Percentiles rank a stretch among this genome's conserved stretches.
Conservation (phyloP, 2,329 filamentous ascomycete species). For the Iodosphaeria phyllophila region DNA sequence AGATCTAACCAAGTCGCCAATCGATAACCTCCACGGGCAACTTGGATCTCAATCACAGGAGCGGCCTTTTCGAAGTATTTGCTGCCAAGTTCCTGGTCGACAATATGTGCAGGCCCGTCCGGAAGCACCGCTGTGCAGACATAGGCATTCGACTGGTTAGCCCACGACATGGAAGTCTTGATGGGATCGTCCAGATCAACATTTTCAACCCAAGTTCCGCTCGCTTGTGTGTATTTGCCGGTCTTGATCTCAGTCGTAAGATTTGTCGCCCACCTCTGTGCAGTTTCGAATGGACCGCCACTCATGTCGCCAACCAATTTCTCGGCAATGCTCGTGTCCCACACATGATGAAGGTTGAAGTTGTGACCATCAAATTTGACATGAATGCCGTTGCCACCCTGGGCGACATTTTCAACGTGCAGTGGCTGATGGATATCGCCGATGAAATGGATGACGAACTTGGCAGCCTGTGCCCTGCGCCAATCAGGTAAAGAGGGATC, state of each 20-base stretch:
- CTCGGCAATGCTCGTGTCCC: slow-evolving; percentile 54
- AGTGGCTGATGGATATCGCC: slow-evolving; percentile 54
- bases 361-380: slow-evolving; percentile 38
- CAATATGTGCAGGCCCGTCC: slow-evolving; percentile 36
- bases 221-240: slow-evolving; percentile 33
- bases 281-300: slow-evolving; percentile 28
- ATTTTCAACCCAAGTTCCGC: slow-evolving; percentile 35
- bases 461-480: slow-evolving; percentile 38
- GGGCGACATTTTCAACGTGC: slow-evolving; percentile 42
- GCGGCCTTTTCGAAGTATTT: slow-evolving; percentile 45
- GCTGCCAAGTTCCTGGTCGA: slow-evolving; percentile 38
- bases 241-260: slow-evolving; percentile 33
- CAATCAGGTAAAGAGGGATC: slow-evolving; percentile 23
- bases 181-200: slow-evolving; percentile 33
- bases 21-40: slow-evolving; percentile 51
- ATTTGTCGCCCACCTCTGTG: slow-evolving; percentile 34
- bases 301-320: slow-evolving; percentile 37
- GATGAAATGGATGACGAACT: slow-evolving; percentile 50
- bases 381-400: slow-evolving; percentile 49
- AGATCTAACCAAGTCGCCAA: slow-evolving; percentile 49
- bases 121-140: slow-evolving; percentile 47
- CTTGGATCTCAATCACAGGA: slow-evolving; percentile 44
- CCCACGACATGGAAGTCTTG: slow-evolving; percentile 42
- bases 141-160: slow-evolving; percentile 39
- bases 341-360: slow-evolving; percentile 53